Evolutionary conservation across 768 basidiomycete genomes (phyloP).

Genomic region (Saitozyma podzolica): DNA sequence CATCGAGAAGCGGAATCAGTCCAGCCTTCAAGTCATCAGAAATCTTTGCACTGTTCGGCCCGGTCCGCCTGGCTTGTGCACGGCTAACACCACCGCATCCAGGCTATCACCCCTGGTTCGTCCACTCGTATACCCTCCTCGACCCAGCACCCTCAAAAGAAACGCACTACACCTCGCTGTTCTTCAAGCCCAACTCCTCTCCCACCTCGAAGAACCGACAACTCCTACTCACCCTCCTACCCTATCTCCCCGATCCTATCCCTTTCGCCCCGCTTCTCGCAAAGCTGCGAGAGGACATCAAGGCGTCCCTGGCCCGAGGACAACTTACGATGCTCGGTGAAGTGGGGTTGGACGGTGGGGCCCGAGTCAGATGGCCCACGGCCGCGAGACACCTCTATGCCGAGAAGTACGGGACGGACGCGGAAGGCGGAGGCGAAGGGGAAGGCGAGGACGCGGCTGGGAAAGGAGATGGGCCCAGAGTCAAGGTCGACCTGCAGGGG

Average conservation of each 20-base stretch:
- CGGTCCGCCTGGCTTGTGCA: conserved; percentile 1
- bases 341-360: conserved; percentile 79
- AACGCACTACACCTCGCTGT: conserved; percentile 72
- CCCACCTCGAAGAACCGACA: conserved; percentile 47
- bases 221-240: conserved; percentile 63
- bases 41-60: background rate
- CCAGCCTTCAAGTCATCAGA: too few relatives aligned
- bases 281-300: conserved; percentile 64
- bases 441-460: background rate
- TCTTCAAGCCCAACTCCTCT: conserved; percentile 55
- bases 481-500: conserved; percentile 73
- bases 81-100: background rate
- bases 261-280: conserved; percentile 63
- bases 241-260: conserved; percentile 70
- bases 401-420: conserved; percentile 3
- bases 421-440: too few relatives aligned
- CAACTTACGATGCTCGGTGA: conserved; percentile 79
- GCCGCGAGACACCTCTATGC: conserved; percentile 29
- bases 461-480: background rate
- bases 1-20: too few relatives aligned
- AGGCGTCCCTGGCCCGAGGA: conserved; percentile 57
- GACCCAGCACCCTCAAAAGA: conserved; percentile 58
- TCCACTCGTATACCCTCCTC: conserved; percentile 68
- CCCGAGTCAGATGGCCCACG: conserved; percentile 39
- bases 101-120: conserved; percentile 96